phyloP scores from a whole-genome alignment of 306 rosid species.

The Castanospermum australe region DNA sequence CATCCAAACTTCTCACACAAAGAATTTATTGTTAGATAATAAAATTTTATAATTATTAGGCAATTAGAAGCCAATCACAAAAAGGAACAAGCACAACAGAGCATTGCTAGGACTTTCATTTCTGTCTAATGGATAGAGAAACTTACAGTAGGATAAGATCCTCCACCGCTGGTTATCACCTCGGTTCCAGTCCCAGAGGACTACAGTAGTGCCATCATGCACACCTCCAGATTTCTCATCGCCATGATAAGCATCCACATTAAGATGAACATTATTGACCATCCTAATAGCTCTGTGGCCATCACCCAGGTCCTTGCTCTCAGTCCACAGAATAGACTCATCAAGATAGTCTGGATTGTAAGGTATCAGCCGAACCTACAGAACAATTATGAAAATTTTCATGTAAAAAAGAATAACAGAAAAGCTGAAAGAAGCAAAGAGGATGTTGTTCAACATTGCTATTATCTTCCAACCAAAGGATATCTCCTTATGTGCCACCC shows the following conservation, averaged over 20 bases:
- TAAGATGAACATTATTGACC: conserved; percentile 74
- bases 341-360: conserved; percentile 65
- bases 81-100: background rate
- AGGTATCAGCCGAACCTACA: conserved; percentile 65
- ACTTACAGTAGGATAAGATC: conserved; percentile 73
- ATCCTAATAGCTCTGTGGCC: conserved; percentile 72
- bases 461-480: background rate
- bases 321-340: conserved; percentile 79
- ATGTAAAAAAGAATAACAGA: background rate
- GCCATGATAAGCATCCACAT: conserved; percentile 81
- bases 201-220: conserved; percentile 72
- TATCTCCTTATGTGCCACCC: background rate
- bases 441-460: background rate
- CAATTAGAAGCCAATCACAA: background rate
- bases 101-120: background rate
- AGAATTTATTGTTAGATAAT: background rate
- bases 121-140: background rate
- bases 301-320: conserved; percentile 66
- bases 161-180: conserved; percentile 87
- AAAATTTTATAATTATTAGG: background rate
- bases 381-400: background rate
- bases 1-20: background rate
- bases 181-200: conserved; percentile 75
- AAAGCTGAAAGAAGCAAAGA: background rate
- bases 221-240: conserved; percentile 83